Conservation (phyloP, 1,284 basidiomycete species). For the Trametes versicolor region DNA sequence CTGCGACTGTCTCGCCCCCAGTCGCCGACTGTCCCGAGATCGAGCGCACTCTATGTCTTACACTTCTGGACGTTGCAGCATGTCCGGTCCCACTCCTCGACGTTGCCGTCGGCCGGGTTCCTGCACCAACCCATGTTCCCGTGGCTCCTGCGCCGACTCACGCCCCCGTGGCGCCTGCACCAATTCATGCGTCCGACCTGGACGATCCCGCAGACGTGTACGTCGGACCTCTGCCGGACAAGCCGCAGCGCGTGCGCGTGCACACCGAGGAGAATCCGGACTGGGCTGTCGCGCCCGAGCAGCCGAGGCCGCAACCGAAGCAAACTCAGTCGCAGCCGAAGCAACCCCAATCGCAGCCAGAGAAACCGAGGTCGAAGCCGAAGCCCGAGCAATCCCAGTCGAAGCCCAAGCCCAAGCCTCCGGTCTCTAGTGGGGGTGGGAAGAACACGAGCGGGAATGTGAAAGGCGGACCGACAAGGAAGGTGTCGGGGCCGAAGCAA, state of each 20-base stretch:
- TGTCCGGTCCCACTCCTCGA: too few relatives aligned
- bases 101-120: too few relatives aligned
- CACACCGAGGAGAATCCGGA: slow-evolving; percentile 27
- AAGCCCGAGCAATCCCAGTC: not conserved
- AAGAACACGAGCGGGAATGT: not conserved
- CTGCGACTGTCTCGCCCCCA: not conserved
- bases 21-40: too few relatives aligned
- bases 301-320: not conserved
- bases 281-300: slow-evolving; percentile 27
- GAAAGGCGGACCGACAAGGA: not conserved
- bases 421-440: not conserved
- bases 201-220: not conserved
- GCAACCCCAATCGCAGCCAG: too few relatives aligned
- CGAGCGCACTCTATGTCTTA: not conserved
- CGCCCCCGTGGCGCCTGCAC: too few relatives aligned
- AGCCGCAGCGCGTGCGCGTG: slow-evolving; percentile 3
- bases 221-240: slow-evolving; percentile 1
- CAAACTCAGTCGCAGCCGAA: not conserved
- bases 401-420: not conserved
- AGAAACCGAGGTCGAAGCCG: too few relatives aligned
- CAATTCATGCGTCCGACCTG: not conserved
- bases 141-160: too few relatives aligned
- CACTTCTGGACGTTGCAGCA: not conserved
- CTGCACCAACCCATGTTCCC: too few relatives aligned
- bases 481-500: not conserved